These are phyloP conservation scores for Plasmodium malariae DNA, from an alignment of 169 alveolate species.

Conservation along the genomic window DNA sequence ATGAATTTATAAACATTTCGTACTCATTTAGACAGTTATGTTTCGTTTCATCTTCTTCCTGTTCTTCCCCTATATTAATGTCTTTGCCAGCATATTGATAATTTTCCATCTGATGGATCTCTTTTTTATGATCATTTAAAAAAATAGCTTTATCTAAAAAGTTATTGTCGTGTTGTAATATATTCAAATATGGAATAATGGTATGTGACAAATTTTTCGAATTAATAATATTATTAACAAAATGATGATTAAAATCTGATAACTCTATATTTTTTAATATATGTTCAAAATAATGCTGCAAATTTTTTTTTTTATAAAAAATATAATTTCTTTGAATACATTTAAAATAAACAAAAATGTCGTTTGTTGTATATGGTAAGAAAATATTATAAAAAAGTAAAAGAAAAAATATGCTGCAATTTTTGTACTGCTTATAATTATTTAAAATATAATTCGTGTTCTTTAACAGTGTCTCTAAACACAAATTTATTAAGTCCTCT, in stretches of 20 bases:
- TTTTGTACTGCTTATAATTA: conserved; percentile 73
- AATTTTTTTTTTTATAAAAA: conserved; percentile 10
- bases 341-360: conserved; percentile 39
- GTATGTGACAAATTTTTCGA: conserved; percentile 40
- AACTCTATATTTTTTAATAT: conserved; percentile 46
- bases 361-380: conserved; percentile 51
- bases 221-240: conserved; percentile 12
- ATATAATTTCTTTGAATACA: conserved; percentile 40
- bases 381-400: conserved; percentile 56
- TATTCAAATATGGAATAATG: conserved; percentile 38
- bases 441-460: conserved; percentile 53
- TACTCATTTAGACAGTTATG: not conserved
- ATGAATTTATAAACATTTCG: conserved; percentile 40
- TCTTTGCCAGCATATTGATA: not conserved
- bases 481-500: conserved; percentile 58
- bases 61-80: not conserved
- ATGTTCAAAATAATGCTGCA: conserved; percentile 8
- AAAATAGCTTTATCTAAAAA: conserved; percentile 60
- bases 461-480: conserved; percentile 63
- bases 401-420: conserved; percentile 58
- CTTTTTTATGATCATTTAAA: not conserved
- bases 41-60: not conserved
- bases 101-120: not conserved
- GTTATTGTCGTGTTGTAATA: conserved; percentile 55
- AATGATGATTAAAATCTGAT: conserved; percentile 36